A percentile compares a stretch with the other conserved stretches of the same genome.
Evolutionary conservation across 2,329 filamentous ascomycete species (phyloP).

Genomic region (Cytospora paraplurivora): DNA sequence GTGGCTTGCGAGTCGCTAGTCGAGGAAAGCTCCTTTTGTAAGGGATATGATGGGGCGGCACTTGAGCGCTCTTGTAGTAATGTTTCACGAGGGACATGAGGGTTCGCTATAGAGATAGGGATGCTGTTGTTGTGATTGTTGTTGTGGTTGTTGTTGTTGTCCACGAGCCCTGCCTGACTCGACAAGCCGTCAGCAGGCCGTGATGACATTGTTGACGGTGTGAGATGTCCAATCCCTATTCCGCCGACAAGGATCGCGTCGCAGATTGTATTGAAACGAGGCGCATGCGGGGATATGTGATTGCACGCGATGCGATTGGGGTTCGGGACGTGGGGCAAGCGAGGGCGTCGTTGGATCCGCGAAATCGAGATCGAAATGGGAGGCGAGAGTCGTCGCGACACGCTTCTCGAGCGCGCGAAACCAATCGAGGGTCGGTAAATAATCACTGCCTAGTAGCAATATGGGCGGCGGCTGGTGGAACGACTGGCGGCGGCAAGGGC

Average conservation of each 20-base stretch:
- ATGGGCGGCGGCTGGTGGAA: background rate
- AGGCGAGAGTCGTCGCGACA: conserved; percentile 22
- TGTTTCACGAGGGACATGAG: conserved; percentile 6
- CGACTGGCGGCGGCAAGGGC: background rate
- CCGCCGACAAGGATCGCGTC: conserved; percentile 18
- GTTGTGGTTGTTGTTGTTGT: background rate
- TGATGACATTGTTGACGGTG: conserved; percentile 25
- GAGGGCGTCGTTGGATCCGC: conserved; percentile 1
- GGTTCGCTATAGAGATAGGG: conserved; percentile 5
- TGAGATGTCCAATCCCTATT: conserved; percentile 3
- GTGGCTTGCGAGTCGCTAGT: conserved; percentile 50
- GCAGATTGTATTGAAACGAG: conserved; percentile 2
- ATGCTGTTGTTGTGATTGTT: conserved; percentile 2
- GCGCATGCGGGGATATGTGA: conserved; percentile 10
- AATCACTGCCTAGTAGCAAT: conserved; percentile 13
- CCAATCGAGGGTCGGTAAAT: conserved; percentile 6
- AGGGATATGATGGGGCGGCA: conserved; percentile 3
- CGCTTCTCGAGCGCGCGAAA: conserved; percentile 20
- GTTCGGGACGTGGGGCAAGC: background rate
- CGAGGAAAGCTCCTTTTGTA: conserved; percentile 32
- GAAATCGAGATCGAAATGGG: background rate
- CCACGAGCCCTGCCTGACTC: conserved; percentile 20
- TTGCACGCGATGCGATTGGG: background rate
- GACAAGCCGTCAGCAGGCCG: conserved; percentile 26
- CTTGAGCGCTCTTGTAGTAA: background rate